Base-by-base conservation (phyloP, 2,329 filamentous ascomycete species). In the Penicillium sp. region DNA sequence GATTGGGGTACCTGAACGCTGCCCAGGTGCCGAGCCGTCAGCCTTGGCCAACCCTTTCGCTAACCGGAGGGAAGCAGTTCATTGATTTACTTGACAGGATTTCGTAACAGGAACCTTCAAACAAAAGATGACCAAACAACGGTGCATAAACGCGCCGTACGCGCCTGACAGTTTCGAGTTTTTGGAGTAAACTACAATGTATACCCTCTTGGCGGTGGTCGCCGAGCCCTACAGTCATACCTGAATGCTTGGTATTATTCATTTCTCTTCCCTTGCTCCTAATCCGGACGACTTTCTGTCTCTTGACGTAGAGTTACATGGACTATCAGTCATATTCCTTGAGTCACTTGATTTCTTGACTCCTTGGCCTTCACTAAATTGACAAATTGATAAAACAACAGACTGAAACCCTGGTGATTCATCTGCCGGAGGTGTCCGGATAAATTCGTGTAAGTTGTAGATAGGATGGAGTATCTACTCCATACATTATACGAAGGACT, bases 231-330 rank as follows among this genome's bases (percentile, higher is more conserved):
- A 13, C 23, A 53, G 39, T 54, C 47, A 55, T 51, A 51, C 42
- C 36, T 45, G 53, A 47, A 46, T 47, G 53, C 53, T 53, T 48
- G 48, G 43, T 53, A 39, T 50, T 50, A 32, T 23, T 23, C 23
- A 14, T 43, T 48, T 35, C 45, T 49, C 39, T 52, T 34, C 26
- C 41, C 34, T 47, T 47, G 10, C 30, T 42, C 47, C 18, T 27
- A 29, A 43, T 53, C 39, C 39, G 45, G 51, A 26, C 18, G 18
- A 27, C 35, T 29, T 47, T 16, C 13, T 13, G n/a, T 32, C 9
- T 30, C 40, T 29, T 53, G 51, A 53, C 51, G 51, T 54, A 50
- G 26, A 50, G 51, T 53, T 43, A 53, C 45, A 53, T 44, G 44
- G n/a, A 26, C 27, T 18, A 52, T 32, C 35, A 44, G 38, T 50